Conservation (phyloP, 306 rosid species). For the Vicia sativa region DNA sequence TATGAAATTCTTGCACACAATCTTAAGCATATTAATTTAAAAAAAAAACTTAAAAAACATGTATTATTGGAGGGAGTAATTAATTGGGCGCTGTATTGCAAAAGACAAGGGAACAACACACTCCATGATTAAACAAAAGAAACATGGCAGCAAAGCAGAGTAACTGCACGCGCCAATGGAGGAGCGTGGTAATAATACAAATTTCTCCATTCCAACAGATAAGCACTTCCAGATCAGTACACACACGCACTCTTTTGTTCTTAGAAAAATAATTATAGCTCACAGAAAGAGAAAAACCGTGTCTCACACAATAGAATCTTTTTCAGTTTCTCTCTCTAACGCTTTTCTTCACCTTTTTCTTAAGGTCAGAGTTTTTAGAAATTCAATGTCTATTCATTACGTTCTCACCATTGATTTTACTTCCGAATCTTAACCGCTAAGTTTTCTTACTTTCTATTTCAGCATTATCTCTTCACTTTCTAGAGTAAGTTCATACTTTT, state of each 20-base stretch:
- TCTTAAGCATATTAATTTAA: too few relatives aligned
- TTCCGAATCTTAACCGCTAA: conserved; percentile 59
- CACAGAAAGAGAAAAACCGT: conserved; percentile 13
- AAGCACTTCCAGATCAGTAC: not conserved
- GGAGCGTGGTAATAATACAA: too few relatives aligned
- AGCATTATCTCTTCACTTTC: conserved; percentile 53
- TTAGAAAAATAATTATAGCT: not conserved
- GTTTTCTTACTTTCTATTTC: conserved; percentile 42
- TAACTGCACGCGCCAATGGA: too few relatives aligned
- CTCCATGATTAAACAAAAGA: too few relatives aligned
- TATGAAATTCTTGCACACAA: too few relatives aligned
- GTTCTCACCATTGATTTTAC: conserved; percentile 35
- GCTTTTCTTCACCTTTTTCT: conserved; percentile 40
- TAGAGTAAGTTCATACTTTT: conserved; percentile 37
- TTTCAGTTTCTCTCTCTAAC: conserved; percentile 5
- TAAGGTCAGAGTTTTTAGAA: conserved; percentile 41
- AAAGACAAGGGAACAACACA: too few relatives aligned
- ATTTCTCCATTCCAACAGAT: conserved; percentile 10
- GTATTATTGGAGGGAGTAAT: too few relatives aligned
- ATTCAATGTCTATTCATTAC: conserved; percentile 37
- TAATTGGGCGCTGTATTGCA: too few relatives aligned
- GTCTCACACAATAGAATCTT: conserved; percentile 37
- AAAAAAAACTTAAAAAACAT: too few relatives aligned
- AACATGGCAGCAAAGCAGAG: too few relatives aligned
- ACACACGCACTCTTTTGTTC: conserved; percentile 22